Conservation (phyloP, 805 yeast species). For the Ogataea trehalophila region DNA sequence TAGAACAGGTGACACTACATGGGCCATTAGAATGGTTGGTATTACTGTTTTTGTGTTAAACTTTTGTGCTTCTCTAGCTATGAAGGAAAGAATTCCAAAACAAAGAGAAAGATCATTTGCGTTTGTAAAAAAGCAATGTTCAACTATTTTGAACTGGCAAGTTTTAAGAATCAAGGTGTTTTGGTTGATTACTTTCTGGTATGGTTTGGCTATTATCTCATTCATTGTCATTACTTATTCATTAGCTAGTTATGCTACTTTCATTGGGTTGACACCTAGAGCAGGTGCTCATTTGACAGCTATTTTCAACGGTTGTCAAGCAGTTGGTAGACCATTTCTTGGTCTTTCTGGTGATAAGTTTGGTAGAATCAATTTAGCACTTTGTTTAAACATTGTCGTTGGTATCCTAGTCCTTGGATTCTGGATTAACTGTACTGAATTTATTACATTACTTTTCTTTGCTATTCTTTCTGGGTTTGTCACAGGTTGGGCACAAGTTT, state of each 20-base stretch:
- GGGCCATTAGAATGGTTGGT: constrained; percentile 42
- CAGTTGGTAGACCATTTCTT: constrained; percentile 44
- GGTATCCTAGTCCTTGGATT: constrained; percentile 37
- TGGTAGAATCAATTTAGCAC: constrained; percentile 44
- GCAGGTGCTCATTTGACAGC: constrained; percentile 45
- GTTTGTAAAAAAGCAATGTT: constrained; percentile 8
- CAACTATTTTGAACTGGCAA: constrained; percentile 10
- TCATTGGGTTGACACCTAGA: constrained; percentile 40
- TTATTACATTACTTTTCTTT: constrained; percentile 31
- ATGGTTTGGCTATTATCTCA: constrained; percentile 34
- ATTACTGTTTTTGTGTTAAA: constrained; percentile 36
- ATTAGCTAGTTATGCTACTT: constrained; percentile 40
- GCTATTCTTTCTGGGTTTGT: constrained; percentile 38
- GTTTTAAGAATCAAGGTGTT: constrained; percentile 17
- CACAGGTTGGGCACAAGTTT: constrained; percentile 39
- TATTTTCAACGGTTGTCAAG: constrained; percentile 41
- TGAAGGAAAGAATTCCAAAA: constrained; percentile 38
- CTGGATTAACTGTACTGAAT: constrained; percentile 36
- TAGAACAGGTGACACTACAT: constrained; percentile 36
- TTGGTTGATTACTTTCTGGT: constrained; percentile 17
- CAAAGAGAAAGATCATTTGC: constrained; percentile 8
- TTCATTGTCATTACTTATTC: constrained; percentile 44
- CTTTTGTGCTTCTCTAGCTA: constrained; percentile 35
- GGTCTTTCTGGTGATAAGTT: constrained; percentile 40
- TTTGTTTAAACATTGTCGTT: constrained; percentile 30